Evolutionary conservation across 176 grass and related monocot species (phyloP).

Genomic region (Musa troglodytarum): DNA sequence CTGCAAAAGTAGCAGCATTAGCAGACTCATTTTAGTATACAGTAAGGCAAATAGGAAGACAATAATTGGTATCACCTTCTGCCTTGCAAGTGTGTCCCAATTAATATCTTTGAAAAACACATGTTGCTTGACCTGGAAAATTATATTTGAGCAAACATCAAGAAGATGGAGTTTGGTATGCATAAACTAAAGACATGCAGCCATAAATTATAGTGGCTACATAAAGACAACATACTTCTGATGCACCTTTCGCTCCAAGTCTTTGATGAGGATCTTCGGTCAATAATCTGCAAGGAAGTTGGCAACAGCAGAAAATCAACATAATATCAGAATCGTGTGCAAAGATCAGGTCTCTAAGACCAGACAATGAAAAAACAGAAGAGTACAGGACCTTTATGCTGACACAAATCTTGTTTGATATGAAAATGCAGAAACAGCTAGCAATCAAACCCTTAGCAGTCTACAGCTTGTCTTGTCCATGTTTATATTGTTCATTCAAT

Average conservation of each 20-base stretch:
- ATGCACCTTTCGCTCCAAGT: conserved; percentile 80
- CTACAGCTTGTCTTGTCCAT: neutral
- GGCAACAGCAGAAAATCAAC: conserved; percentile 12
- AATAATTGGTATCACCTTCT: conserved; percentile 52
- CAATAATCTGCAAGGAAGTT: conserved; percentile 64
- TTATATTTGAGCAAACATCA: conserved; percentile 25
- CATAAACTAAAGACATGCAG: neutral
- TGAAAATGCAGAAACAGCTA: neutral
- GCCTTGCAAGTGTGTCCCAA: conserved; percentile 92
- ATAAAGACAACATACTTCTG: conserved; percentile 58
- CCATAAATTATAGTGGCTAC: conserved; percentile 17
- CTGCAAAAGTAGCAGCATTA: conserved; percentile 40
- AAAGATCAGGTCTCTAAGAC: neutral
- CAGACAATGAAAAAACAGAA: neutral
- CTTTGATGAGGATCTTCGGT: conserved; percentile 98
- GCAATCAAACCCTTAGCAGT: neutral
- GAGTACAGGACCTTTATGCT: neutral
- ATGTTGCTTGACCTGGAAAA: conserved; percentile 83
- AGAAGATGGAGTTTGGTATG: conserved; percentile 7
- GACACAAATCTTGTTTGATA: neutral
- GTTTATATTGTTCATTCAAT: neutral
- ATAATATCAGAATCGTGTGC: conserved; percentile 1
- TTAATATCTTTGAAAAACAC: conserved; percentile 92
- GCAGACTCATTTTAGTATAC: conserved; percentile 1
- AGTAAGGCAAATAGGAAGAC: neutral